Conservation (phyloP, 768 basidiomycete species). For the Cystobasidiopsis lactophilus region DNA sequence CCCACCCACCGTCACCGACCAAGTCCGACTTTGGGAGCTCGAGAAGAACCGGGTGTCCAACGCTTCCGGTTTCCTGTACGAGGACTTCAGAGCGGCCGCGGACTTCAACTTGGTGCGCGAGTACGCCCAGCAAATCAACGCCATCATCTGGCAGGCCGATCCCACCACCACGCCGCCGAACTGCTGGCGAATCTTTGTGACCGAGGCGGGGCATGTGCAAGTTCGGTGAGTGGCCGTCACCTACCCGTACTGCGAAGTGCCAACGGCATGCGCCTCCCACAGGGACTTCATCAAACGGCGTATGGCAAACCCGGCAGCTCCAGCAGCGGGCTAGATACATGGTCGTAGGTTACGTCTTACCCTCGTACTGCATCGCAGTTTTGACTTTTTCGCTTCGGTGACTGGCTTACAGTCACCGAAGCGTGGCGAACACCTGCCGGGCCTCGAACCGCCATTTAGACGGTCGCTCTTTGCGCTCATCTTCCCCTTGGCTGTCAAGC, state of each 20-base stretch:
- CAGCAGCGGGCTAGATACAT: too few species aligned
- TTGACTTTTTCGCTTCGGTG: too few species aligned
- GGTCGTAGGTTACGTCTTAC: too few species aligned
- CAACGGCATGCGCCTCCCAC: not conserved
- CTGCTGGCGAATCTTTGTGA: slow-evolving; percentile 48
- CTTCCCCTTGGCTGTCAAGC: too few species aligned
- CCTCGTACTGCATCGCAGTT: too few species aligned
- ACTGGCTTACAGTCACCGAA: too few species aligned
- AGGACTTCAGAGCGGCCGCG: slow-evolving; percentile 57
- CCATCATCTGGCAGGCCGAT: slow-evolving; percentile 62
- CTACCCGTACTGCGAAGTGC: not conserved
- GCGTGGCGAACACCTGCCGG: too few species aligned
- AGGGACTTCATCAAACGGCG: slow-evolving; percentile 20
- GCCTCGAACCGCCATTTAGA: too few species aligned
- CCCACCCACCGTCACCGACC: slow-evolving; percentile 93
- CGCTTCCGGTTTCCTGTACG: slow-evolving; percentile 69
- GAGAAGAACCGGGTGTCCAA: slow-evolving; percentile 79
- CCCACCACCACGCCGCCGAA: slow-evolving; percentile 26
- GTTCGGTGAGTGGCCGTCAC: slow-evolving; percentile 18
- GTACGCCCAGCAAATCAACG: slow-evolving; percentile 60
- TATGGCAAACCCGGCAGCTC: too few species aligned
- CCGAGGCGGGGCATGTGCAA: slow-evolving; percentile 19
- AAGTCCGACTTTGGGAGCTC: slow-evolving; percentile 89
- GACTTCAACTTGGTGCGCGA: slow-evolving; percentile 71
- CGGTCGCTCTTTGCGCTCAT: too few species aligned